Evolutionary conservation across 495 filamentous ascomycete genomes (phyloP).

Genomic region (Aspergillus steynii): DNA sequence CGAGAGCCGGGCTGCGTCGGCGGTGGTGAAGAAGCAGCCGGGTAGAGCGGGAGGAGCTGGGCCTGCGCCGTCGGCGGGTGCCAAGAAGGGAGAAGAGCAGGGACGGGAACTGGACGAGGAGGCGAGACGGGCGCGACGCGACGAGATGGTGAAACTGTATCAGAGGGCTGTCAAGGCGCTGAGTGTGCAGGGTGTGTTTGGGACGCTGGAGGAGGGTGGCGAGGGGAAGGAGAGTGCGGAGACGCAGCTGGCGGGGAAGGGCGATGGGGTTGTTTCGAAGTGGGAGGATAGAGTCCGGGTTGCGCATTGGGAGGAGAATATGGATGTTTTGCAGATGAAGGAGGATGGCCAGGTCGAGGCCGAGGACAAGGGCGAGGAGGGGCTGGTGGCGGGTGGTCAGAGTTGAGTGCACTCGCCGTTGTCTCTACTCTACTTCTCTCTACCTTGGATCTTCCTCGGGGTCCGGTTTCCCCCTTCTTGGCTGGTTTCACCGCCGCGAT

Average conservation of each 20-base stretch:
- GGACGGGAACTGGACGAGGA: neutral
- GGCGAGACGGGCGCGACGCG: slow-evolving; percentile 24
- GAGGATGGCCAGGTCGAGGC: slow-evolving; percentile 25
- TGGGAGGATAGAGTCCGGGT: slow-evolving; percentile 53
- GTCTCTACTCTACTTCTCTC: neutral
- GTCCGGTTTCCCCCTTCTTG: neutral
- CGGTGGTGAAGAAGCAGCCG: slow-evolving; percentile 33
- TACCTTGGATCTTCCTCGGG: neutral
- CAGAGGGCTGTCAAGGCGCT: slow-evolving; percentile 60
- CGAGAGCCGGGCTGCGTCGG: slow-evolving; percentile 29
- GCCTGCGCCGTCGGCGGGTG: neutral
- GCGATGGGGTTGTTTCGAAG: slow-evolving; percentile 41
- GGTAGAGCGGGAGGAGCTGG: neutral
- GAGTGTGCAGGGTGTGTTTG: slow-evolving; percentile 62
- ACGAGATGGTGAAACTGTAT: slow-evolving; percentile 43
- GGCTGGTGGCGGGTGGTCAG: neutral
- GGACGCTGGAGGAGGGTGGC: slow-evolving; percentile 52
- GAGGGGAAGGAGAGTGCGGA: slow-evolving; percentile 40
- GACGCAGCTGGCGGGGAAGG: slow-evolving; percentile 27
- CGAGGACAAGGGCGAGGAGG: neutral
- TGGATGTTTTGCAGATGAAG: slow-evolving; percentile 44
- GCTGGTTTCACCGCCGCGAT: neutral
- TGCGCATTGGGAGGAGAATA: slow-evolving; percentile 45
- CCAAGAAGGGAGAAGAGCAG: slow-evolving; percentile 12
- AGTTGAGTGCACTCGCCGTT: neutral